Base-by-base conservation (phyloP, 1,139 yeast species). In the Torulaspora pretoriensis region DNA sequence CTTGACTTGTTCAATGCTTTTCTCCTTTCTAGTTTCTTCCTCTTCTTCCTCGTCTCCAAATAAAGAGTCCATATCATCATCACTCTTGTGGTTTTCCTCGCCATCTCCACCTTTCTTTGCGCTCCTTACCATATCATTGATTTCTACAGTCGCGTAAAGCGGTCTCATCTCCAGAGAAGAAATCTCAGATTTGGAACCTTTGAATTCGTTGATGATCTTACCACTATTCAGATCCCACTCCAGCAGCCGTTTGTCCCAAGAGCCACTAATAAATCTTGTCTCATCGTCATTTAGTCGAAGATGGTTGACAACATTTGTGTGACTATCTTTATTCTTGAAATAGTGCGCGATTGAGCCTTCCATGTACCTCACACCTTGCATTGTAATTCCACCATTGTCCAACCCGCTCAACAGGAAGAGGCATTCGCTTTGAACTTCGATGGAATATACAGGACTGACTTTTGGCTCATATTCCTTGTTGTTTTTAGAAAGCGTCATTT, bases 211-310 rank as follows among this genome's bases (percentile, higher is more conserved):
- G 1, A 71, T 59, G 5, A 74, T 63, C 16, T 70, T 66, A 1
- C 97, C 97, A 0, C 84, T 77, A 54, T 87, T 76, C 47, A 92
- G 69, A 67, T 92, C 98, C 97, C 97, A 90, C 54, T 83, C 78
- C n/a, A 81, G 65, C 2, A 85, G 73, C 24, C 74, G 68, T 63
- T 80, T 84, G 68, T 92, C 99, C 98, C 98, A 92, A 7, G 90
- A 78, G 0, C 96, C 97, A 38, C 94, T 81, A 12, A 92, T 55
- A 40, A 89, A 83, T 40, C 69, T 67, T 33, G 75, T 74, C 45
- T 69, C 65, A 8, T 48, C 48, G 30, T 73, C 71, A 59, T 82
- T 83, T 47, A 92, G 70, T 48, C 72, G 71, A 34, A 92, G 63
- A 19, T 80, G 81, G 12, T 95, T 84, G 0, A 92, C 88, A 0